Evolutionary conservation across 345 rosid genomes (phyloP), one percentile per base, ranked within the genome.

Genomic region (Hevea brasiliensis): DNA sequence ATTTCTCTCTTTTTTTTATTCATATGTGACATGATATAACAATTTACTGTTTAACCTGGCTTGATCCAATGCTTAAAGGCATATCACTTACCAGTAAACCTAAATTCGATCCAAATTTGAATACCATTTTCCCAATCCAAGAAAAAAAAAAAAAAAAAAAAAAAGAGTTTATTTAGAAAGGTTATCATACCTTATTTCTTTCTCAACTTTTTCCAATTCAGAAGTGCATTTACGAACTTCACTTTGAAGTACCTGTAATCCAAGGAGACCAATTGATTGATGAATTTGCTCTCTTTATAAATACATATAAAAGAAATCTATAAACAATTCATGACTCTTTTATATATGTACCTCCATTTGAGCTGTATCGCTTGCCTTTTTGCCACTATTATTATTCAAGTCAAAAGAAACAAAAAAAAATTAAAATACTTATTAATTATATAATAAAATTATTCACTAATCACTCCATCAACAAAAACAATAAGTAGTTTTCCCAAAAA

Each of bases 151-250:
- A n/a, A n/a, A n/a, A n/a, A n/a, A n/a, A n/a, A n/a, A n/a, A n/a
- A n/a, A n/a, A n/a, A n/a, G n/a, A n/a, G n/a, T n/a, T n/a, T n/a
- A n/a, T n/a, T n/a, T n/a, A n/a, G n/a, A n/a, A n/a, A n/a, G n/a
- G n/a, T n/a, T 9, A 40, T 63, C 42, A 23, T 29, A 71, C 75
- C 75, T 72, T 42, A 65, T 17, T 54, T 64, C 47, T 29, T 21
- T 73, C 74, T 80, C 80, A 42, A 72, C 64, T 11, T 68, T 45
- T 32, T 72, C 72, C 56, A 68, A 7, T 58, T 72, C 60, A 59
- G 54, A 48, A 64, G 21, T 21, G 59, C 37, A 32, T 15, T 4
- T 8, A 24, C 18, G 8, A 5, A 73, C 40, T 54, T 73, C 42
- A 42, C 11, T 65, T 65, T 54, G 4, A 24, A 26, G 2, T 2